Evolutionary conservation across 352 stramenopile species (phyloP), one percentile per base, ranked within the genome.

Genomic region (Phytophthora litchii): DNA sequence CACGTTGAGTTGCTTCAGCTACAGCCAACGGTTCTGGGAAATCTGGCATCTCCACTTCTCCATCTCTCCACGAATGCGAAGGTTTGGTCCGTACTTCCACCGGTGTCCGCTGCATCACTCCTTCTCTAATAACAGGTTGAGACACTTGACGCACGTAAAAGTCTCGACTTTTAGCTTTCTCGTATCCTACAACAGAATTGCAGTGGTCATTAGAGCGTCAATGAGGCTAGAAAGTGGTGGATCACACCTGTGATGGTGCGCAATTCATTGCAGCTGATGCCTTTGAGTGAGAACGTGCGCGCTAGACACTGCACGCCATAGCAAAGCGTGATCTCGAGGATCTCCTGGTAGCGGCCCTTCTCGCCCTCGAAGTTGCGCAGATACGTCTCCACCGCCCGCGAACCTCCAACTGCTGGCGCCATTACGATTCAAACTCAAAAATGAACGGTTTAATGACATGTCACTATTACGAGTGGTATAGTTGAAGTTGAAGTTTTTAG

Each of bases 261-360:
- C 29, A 92, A 74, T 60, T 91, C 79, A 27, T 73, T 70, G 48
- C 83, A 70, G 17, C 59, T 85, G 44, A 91, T 77, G 36, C 71
- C 75, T 49, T 82, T 78, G 48, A 91, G 71, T 54, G 77, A 78
- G 58, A 85, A 88, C 38, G 78, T 86, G 46, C 74, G 78, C 17
- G 78, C 70, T 16, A 91, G 67, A 53, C 83, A 92, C 60, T 81
- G 67, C 42, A 89, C 70, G 29, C 83, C 83, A 36, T 92, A 92
- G 70, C 78, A 87, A 23, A 91, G 71, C 20, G 76, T 81, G 19
- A 91, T 63, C 60, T 89, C 80, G 8, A 92, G 69, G 3, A 92
- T 68, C 48, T 92, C 78, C 54, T 82, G 67, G 38, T 82, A 67
- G 4, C 64, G 68, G 17, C 65, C 23, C 29, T 59, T 71, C 57